Evolutionary conservation across 1,284 basidiomycete species (phyloP).

Genomic region (Irpex sp.): DNA sequence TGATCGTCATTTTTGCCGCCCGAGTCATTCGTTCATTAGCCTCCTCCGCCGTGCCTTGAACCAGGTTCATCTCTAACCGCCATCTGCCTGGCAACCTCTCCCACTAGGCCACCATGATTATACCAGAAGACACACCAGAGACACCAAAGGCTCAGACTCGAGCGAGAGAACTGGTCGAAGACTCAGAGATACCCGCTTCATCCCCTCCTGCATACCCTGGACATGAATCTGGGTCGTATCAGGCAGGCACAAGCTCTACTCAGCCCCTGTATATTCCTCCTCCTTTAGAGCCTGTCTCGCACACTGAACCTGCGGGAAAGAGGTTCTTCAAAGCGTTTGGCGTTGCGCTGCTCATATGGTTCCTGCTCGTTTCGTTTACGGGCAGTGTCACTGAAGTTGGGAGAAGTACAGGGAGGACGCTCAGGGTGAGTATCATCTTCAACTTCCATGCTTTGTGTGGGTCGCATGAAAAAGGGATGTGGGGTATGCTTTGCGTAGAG

Average conservation of each 20-base stretch:
- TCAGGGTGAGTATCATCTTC: neutral
- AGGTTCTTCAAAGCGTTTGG: conserved; percentile 27
- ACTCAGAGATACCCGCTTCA: conserved; percentile 7
- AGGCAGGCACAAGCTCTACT: neutral
- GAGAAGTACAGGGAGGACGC: neutral
- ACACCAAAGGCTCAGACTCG: conserved; percentile 16
- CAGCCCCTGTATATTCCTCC: conserved; percentile 1
- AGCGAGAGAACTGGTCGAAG: conserved; percentile 10
- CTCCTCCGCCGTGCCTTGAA: neutral
- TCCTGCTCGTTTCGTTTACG: conserved; percentile 18
- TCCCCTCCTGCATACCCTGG: conserved; percentile 8
- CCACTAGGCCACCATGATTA: conserved; percentile 21
- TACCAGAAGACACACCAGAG: conserved; percentile 23
- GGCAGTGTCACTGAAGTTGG: conserved; percentile 15
- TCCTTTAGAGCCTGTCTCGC: conserved; percentile 1
- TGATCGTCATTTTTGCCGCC: neutral
- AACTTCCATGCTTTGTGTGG: too few relatives aligned
- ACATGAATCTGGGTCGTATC: conserved; percentile 2
- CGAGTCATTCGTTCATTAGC: neutral
- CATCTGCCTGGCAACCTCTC: neutral
- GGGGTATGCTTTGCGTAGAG: too few relatives aligned
- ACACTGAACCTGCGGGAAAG: conserved; percentile 15
- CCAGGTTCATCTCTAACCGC: neutral
- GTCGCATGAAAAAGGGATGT: too few relatives aligned
- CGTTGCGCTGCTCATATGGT: conserved; percentile 24